Evolutionary conservation across 1,284 basidiomycete genomes (phyloP).

Genomic region (Ceratobasidium sp.): DNA sequence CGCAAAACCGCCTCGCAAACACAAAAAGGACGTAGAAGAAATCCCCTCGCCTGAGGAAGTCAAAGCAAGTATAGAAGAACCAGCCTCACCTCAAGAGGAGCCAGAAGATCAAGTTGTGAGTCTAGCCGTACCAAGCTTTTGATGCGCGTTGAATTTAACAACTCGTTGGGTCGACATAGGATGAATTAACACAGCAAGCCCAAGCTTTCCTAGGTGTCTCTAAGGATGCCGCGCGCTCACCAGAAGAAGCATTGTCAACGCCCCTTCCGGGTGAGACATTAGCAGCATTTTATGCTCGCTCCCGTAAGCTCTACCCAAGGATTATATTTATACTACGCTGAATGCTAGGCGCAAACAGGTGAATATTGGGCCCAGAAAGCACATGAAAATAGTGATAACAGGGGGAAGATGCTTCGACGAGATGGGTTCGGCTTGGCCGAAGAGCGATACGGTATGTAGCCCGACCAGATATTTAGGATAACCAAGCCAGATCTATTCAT

Average conservation of each 20-base stretch:
- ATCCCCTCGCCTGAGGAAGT: conserved; percentile 41
- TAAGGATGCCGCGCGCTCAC: conserved; percentile 67
- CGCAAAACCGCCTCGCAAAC: background rate
- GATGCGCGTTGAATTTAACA: background rate
- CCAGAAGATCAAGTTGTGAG: conserved; percentile 40
- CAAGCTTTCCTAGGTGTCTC: conserved; percentile 76
- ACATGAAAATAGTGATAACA: conserved; percentile 63
- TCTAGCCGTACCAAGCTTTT: background rate
- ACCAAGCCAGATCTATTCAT: conserved; percentile 39
- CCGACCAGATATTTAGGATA: background rate
- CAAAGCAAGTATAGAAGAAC: conserved; percentile 43
- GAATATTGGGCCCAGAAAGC: conserved; percentile 86
- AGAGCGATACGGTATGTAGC: conserved; percentile 66
- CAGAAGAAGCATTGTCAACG: conserved; percentile 80
- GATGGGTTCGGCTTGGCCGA: conserved; percentile 80
- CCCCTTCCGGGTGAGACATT: conserved; percentile 90
- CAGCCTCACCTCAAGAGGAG: conserved; percentile 41
- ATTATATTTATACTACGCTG: no score
- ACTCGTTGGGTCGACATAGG: conserved; percentile 48
- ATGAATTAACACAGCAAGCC: conserved; percentile 67
- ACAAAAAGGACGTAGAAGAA: conserved; percentile 26
- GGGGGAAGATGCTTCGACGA: conserved; percentile 81
- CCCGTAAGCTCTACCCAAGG: conserved; percentile 57
- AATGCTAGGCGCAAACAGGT: conserved; percentile 43
- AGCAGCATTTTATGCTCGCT: conserved; percentile 84